These are phyloP conservation scores for Fusarium sp. DNA, from an alignment of 2,329 filamentous ascomycete genomes.

Conservation along the genomic window DNA sequence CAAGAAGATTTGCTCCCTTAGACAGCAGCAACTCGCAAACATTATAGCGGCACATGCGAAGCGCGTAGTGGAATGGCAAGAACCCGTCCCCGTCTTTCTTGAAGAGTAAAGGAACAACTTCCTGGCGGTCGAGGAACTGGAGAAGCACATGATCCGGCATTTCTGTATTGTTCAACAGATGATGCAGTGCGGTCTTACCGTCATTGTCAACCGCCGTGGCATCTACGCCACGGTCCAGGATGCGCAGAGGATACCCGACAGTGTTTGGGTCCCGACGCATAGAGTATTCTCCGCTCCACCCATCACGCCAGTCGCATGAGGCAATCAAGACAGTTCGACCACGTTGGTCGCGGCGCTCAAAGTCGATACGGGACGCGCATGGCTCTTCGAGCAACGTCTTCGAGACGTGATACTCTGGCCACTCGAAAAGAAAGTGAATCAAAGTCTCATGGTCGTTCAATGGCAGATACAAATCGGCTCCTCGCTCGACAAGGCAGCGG, in stretches of 20 bases:
- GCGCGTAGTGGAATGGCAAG: slow-evolving; percentile 32
- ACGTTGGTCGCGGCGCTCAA: slow-evolving; percentile 34
- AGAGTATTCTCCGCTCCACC: too few species aligned
- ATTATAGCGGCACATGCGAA: slow-evolving; percentile 24
- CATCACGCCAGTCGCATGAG: slow-evolving; percentile 27
- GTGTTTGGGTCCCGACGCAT: neutral
- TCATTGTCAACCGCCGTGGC: slow-evolving; percentile 23
- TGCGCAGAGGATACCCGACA: slow-evolving; percentile 9
- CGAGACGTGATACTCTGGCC: neutral
- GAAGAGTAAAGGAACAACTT: slow-evolving; percentile 23
- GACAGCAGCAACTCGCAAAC: slow-evolving; percentile 34
- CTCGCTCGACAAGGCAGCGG: slow-evolving; percentile 15
- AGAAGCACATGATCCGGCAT: slow-evolving; percentile 21
- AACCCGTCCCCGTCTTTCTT: slow-evolving; percentile 24
- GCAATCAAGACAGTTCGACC: slow-evolving; percentile 41
- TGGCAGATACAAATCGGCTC: slow-evolving; percentile 36
- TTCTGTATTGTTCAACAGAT: slow-evolving; percentile 34
- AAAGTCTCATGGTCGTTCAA: slow-evolving; percentile 39
- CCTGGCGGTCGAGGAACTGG: slow-evolving; percentile 32
- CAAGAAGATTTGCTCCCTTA: slow-evolving; percentile 31
- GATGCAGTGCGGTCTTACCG: slow-evolving; percentile 42
- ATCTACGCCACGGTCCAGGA: slow-evolving; percentile 35
- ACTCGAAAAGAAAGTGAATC: slow-evolving; percentile 36
- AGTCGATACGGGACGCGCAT: slow-evolving; percentile 37
- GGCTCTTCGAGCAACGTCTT: slow-evolving; percentile 28